Evolutionary conservation across 371 early-diverging fungal genomes (phyloP).

Genomic region (Rhizopus sp.): DNA sequence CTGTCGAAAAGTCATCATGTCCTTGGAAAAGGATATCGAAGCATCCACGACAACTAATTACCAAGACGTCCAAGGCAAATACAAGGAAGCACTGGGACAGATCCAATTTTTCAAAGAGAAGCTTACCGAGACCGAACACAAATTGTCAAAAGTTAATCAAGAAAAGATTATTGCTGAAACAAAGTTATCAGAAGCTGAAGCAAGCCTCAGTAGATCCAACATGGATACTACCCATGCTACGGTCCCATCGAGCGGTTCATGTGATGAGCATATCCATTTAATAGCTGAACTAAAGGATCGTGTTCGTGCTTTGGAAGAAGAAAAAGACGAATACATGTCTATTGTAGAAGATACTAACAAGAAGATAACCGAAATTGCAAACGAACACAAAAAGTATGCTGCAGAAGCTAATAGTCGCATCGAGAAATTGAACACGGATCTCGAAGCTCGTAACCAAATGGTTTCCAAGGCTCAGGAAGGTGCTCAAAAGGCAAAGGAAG

Average conservation of each 20-base stretch:
- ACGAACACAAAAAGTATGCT: constrained; percentile 6
- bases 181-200: constrained; percentile 15
- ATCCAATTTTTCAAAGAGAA: constrained; percentile 9
- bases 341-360: constrained; percentile 6
- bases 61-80: constrained; percentile 11
- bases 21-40: constrained; percentile 16
- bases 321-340: constrained; percentile 10
- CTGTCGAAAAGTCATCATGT: not conserved
- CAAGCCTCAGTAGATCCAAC: constrained; percentile 1
- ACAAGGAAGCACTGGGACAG: constrained; percentile 10
- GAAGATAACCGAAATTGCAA: not conserved
- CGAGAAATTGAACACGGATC: constrained; percentile 4
- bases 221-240: not conserved
- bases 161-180: constrained; percentile 19
- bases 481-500: constrained; percentile 11
- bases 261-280: constrained; percentile 12
- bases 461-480: constrained; percentile 8
- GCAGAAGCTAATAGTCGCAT: constrained; percentile 2
- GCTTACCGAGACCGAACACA: constrained; percentile 10
- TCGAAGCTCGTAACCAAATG: constrained; percentile 11
- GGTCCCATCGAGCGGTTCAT: not conserved
- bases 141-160: constrained; percentile 12
- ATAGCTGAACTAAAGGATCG: constrained; percentile 16
- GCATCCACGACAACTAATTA: constrained; percentile 10
- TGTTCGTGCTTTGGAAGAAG: constrained; percentile 14